These are phyloP conservation scores for Phellopilus nigrolimitatus DNA, from an alignment of 1,284 basidiomycete species.

Conservation along the genomic window DNA sequence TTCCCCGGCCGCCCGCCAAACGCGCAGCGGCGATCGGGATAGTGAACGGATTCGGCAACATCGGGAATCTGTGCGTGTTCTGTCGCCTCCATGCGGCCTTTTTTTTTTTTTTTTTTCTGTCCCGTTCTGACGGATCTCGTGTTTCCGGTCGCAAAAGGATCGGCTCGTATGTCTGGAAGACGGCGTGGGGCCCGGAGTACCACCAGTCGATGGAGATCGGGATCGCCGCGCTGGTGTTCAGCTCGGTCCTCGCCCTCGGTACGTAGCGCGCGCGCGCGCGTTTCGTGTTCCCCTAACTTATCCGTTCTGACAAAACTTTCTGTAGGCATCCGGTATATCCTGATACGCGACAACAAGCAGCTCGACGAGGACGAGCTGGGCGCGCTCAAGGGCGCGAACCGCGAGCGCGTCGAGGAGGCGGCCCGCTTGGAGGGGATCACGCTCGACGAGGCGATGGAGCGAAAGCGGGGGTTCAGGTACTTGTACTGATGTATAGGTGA, in stretches of 20 bases:
- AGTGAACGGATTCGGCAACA: slow-evolving; percentile 38
- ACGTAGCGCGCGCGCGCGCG: slow-evolving; percentile 20
- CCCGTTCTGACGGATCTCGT: too few species aligned
- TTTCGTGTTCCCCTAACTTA: not conserved
- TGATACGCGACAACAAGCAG: slow-evolving; percentile 33
- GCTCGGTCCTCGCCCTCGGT: slow-evolving; percentile 30
- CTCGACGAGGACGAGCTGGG: slow-evolving; percentile 34
- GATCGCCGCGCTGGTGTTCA: slow-evolving; percentile 29
- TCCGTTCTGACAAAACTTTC: too few species aligned
- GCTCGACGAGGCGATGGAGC: slow-evolving; percentile 33
- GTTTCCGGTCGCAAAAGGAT: too few species aligned
- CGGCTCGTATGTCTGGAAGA: slow-evolving; percentile 36
- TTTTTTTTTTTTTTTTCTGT: not conserved
- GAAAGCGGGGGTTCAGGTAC: slow-evolving; percentile 39
- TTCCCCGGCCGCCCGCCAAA: slow-evolving; percentile 62
- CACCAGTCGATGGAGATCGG: slow-evolving; percentile 37
- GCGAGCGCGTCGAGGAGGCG: slow-evolving; percentile 35
- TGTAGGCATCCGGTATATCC: slow-evolving; percentile 33
- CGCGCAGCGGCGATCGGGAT: slow-evolving; percentile 43
- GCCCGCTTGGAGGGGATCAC: slow-evolving; percentile 35
- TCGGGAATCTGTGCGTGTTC: slow-evolving; percentile 34
- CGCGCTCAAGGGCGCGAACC: slow-evolving; percentile 29
- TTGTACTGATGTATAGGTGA: too few species aligned
- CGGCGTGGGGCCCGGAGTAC: slow-evolving; percentile 35
- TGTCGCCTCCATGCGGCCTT: not conserved